Evolutionary conservation across 805 yeast genomes (phyloP).

Genomic region (Yarrowia sp.): DNA sequence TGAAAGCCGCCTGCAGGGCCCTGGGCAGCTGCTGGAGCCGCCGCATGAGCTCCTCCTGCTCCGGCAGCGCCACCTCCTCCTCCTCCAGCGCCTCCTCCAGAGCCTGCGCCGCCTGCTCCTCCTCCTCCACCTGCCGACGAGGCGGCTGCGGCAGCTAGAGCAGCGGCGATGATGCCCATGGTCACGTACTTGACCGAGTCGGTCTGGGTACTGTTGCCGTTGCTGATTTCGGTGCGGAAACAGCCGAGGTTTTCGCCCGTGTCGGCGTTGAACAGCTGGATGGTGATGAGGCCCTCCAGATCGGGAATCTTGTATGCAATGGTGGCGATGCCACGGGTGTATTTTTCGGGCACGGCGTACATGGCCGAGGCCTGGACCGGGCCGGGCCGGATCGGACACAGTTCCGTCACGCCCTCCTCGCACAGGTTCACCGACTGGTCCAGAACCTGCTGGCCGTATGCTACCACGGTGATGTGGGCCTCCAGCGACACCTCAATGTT

Average conservation of each 20-base stretch:
- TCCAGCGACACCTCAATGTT: constrained; percentile 26
- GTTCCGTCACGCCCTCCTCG: constrained; percentile 45
- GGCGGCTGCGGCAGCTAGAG: constrained; percentile 42
- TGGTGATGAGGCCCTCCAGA: constrained; percentile 47
- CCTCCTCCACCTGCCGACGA: constrained; percentile 40
- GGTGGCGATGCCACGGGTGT: constrained; percentile 46
- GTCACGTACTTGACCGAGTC: constrained; percentile 46
- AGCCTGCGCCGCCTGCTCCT: constrained; percentile 37
- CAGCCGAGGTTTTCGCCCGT: constrained; percentile 45
- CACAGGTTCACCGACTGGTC: constrained; percentile 48
- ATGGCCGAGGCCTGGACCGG: constrained; percentile 44
- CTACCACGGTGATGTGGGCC: constrained; percentile 43
- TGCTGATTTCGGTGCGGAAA: constrained; percentile 45
- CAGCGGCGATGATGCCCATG: constrained; percentile 48
- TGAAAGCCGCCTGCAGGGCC: constrained; percentile 41
- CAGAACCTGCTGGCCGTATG: constrained; percentile 47
- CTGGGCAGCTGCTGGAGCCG: constrained; percentile 26
- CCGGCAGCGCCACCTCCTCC: neutral
- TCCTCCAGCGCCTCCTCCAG: constrained; percentile 18
- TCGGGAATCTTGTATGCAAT: constrained; percentile 50
- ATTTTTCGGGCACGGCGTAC: constrained; percentile 47
- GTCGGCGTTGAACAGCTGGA: constrained; percentile 43
- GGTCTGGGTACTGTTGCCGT: constrained; percentile 48
- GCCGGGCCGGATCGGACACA: constrained; percentile 48
- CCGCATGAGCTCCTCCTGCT: constrained; percentile 19